A percentile compares a stretch with the other conserved stretches of the same genome.
phyloP scores from a whole-genome alignment of 257 asterid genomes.

The Primulina huaijiensis region DNA sequence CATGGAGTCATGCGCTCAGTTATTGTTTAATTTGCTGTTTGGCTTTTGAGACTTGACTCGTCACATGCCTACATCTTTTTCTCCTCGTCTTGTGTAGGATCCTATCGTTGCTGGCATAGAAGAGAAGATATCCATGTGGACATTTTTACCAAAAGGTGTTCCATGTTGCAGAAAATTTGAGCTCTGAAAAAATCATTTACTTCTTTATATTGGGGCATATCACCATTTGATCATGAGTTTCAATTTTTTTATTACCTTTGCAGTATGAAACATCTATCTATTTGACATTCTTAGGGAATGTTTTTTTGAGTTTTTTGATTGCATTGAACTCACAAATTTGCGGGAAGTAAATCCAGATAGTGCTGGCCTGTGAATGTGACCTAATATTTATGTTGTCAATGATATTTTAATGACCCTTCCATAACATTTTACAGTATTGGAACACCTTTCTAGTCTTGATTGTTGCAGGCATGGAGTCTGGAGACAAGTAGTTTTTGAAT shows the following conservation, averaged over 20 bases:
- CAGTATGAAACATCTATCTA: constrained; percentile 5
- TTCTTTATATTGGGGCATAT: constrained; percentile 4
- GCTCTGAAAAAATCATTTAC: background rate
- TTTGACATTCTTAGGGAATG: constrained; percentile 14
- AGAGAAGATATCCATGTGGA: constrained; percentile 93
- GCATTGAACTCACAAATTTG: background rate
- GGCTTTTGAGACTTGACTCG: constrained; percentile 1
- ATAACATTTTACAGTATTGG: background rate
- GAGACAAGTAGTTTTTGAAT: constrained; percentile 1
- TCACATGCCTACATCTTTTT: constrained; percentile 20
- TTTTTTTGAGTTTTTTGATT: background rate
- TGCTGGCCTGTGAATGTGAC: background rate
- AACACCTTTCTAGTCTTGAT: background rate
- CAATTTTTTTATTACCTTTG: background rate
- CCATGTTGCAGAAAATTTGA: background rate
- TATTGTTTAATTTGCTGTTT: constrained; percentile 5
- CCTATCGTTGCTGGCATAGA: constrained; percentile 88
- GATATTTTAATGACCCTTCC: background rate
- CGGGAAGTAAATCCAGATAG: background rate
- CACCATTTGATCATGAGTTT: constrained; percentile 10
- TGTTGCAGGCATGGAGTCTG: constrained; percentile 14
- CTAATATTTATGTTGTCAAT: background rate
- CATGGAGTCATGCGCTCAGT: background rate
- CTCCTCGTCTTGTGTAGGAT: constrained; percentile 49
- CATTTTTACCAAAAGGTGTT: constrained; percentile 88